phyloP scores from a whole-genome alignment of 148 eudicot genomes.

The Rheum nobile region DNA sequence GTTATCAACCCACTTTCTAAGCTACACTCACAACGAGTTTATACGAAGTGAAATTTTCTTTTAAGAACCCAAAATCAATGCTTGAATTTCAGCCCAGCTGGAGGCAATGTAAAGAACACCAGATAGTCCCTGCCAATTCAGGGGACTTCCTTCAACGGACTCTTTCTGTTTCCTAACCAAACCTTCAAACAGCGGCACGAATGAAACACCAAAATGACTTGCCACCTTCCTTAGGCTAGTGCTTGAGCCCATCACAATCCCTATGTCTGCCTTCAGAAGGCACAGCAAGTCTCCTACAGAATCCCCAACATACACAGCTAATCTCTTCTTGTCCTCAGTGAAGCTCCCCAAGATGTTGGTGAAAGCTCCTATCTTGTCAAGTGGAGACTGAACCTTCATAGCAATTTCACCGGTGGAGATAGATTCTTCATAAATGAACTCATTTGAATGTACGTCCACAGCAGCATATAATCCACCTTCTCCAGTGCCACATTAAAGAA shows the following conservation, averaged over 20 bases:
- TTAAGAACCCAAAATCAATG: conserved; percentile 60
- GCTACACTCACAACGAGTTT: background rate
- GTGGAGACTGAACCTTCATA: conserved; percentile 62
- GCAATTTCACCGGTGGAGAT: conserved; percentile 71
- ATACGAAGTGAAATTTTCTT: too few species aligned
- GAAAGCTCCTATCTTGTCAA: conserved; percentile 61
- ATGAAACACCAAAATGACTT: conserved; percentile 61
- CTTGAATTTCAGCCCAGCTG: conserved; percentile 87
- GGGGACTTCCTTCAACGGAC: conserved; percentile 21
- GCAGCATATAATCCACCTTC: conserved; percentile 55
- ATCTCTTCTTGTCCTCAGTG: conserved; percentile 24
- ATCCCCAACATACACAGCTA: conserved; percentile 73
- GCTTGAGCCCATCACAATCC: conserved; percentile 73
- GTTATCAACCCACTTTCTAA: background rate
- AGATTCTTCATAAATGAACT: conserved; percentile 49
- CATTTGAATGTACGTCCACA: conserved; percentile 74
- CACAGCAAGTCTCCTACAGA: conserved; percentile 89
- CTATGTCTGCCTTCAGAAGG: conserved; percentile 77
- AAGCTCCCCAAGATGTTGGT: conserved; percentile 31
- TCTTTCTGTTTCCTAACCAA: conserved; percentile 60
- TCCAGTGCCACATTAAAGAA: conserved; percentile 10
- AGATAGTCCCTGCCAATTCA: conserved; percentile 50
- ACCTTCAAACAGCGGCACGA: conserved; percentile 62
- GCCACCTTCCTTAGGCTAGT: conserved; percentile 63
- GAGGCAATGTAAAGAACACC: conserved; percentile 73